Evolutionary conservation across 2,329 filamentous ascomycete genomes (phyloP).

Genomic region (Penicillium sp.): DNA sequence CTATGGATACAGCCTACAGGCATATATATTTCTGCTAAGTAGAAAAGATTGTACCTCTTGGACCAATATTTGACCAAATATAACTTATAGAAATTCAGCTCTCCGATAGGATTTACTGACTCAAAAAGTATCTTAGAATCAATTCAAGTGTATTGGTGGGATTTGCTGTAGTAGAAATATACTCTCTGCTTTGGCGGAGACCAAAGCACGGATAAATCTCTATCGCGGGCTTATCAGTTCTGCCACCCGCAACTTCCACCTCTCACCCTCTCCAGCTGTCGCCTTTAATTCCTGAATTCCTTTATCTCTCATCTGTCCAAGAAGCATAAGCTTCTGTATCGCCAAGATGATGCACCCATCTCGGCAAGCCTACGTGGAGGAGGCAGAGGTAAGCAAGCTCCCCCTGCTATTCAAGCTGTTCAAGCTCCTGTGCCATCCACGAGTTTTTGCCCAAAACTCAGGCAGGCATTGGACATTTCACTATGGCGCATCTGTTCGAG

Average conservation of each 20-base stretch:
- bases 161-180: too few species aligned
- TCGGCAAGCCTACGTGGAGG: slow-evolving; percentile 91
- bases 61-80: too few species aligned
- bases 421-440: background rate
- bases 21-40: too few species aligned
- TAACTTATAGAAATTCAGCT: too few species aligned
- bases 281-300: background rate
- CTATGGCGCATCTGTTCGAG: background rate
- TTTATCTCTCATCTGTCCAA: background rate
- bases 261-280: background rate
- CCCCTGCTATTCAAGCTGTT: background rate
- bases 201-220: slow-evolving; percentile 2
- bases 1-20: too few species aligned
- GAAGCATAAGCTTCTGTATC: slow-evolving; percentile 14
- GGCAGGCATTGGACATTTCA: background rate
- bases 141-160: too few species aligned
- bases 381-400: slow-evolving; percentile 62
- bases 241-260: slow-evolving; percentile 19
- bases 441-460: background rate
- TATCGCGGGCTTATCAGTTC: slow-evolving; percentile 19
- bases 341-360: slow-evolving; percentile 72
- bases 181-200: slow-evolving; percentile 3
- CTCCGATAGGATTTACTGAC: too few species aligned
- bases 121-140: too few species aligned
- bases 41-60: too few species aligned